phyloP scores from a whole-genome alignment of 768 basidiomycete genomes.

The Hygrocybe coccinea region DNA sequence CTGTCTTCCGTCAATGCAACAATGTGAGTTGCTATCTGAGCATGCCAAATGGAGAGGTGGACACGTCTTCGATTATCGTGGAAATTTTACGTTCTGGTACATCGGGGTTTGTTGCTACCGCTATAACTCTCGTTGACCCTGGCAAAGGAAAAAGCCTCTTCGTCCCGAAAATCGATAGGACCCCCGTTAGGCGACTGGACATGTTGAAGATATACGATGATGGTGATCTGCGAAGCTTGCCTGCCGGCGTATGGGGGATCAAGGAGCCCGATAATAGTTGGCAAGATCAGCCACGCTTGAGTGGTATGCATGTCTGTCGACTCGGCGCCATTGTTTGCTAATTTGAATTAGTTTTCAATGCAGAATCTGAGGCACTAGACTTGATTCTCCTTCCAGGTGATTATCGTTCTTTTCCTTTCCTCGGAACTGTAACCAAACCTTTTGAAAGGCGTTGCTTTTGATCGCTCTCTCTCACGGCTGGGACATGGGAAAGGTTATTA shows the following conservation, averaged over 20 bases:
- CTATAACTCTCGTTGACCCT: background rate
- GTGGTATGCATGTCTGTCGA: constrained; percentile 38
- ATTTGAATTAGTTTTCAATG: constrained; percentile 32
- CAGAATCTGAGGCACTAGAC: constrained; percentile 44
- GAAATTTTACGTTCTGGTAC: constrained; percentile 53
- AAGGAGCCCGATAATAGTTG: constrained; percentile 53
- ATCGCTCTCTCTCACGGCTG: constrained; percentile 59
- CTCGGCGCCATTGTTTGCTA: background rate
- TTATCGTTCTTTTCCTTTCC: constrained; percentile 9
- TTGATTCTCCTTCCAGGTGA: constrained; percentile 65
- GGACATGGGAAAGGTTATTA: constrained; percentile 86
- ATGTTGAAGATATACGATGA: constrained; percentile 56
- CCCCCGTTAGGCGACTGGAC: constrained; percentile 52
- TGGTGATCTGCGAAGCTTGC: constrained; percentile 54
- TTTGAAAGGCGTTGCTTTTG: constrained; percentile 65
- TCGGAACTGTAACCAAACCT: background rate
- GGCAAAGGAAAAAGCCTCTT: constrained; percentile 58
- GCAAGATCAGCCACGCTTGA: constrained; percentile 41
- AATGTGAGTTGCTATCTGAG: constrained; percentile 72
- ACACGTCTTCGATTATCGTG: constrained; percentile 50
- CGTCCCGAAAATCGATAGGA: constrained; percentile 57
- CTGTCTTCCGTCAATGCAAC: constrained; percentile 46
- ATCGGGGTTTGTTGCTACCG: constrained; percentile 12
- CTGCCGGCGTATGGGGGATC: constrained; percentile 69
- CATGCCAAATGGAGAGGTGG: constrained; percentile 69